Evolutionary conservation across 2,329 filamentous ascomycete genomes (phyloP).

Genomic region (Dryadomyces quercivorus): DNA sequence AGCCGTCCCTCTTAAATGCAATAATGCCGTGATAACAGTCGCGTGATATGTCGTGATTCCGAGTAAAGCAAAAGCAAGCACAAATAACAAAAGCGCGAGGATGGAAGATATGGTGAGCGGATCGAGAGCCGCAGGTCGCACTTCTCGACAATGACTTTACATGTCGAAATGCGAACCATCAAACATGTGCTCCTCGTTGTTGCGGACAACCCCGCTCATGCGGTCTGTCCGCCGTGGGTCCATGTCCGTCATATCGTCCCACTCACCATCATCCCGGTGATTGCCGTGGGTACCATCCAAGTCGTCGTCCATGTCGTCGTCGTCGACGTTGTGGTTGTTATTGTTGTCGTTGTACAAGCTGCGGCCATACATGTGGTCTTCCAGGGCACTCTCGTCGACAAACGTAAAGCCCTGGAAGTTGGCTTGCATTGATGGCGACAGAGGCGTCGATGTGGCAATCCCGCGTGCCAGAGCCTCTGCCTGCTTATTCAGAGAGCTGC

Average conservation of each 20-base stretch:
- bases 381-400: slow-evolving; percentile 92
- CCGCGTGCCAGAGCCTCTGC: slow-evolving; percentile 78
- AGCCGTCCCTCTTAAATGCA: slow-evolving; percentile 4
- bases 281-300: slow-evolving; percentile 31
- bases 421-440: slow-evolving; percentile 91
- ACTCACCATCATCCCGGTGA: slow-evolving; percentile 34
- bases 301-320: slow-evolving; percentile 50
- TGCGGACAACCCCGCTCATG: slow-evolving; percentile 53
- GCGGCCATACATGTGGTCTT: slow-evolving; percentile 61
- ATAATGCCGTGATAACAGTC: slow-evolving; percentile 4
- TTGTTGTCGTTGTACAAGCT: slow-evolving; percentile 17
- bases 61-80: background rate
- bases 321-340: slow-evolving; percentile 23
- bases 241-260: slow-evolving; percentile 46
- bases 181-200: slow-evolving; percentile 51
- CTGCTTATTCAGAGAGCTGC: slow-evolving; percentile 79
- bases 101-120: background rate
- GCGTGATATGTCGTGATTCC: background rate
- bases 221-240: slow-evolving; percentile 40
- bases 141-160: slow-evolving; percentile 23
- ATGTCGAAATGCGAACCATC: slow-evolving; percentile 51
- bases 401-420: slow-evolving; percentile 99
- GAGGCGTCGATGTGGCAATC: slow-evolving; percentile 77
- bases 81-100: background rate
- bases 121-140: background rate